A percentile compares a stretch with the other conserved stretches of the same genome.
These are phyloP conservation scores for Starmerella roubikii DNA, from an alignment of 805 yeast species.

Conservation along the genomic window DNA sequence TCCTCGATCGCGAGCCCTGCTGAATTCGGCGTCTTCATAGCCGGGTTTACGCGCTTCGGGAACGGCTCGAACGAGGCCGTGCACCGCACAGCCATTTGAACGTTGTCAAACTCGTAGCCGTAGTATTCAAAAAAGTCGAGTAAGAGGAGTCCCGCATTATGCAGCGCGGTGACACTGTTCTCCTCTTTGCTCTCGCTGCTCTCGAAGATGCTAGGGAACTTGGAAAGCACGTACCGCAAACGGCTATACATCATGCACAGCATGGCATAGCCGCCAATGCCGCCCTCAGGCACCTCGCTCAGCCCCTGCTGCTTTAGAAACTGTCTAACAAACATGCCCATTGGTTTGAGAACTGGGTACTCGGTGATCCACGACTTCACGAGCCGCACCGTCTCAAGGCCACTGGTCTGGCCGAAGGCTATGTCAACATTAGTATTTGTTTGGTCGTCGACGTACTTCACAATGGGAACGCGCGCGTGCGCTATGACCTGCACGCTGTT, in stretches of 20 bases:
- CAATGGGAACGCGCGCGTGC: slow-evolving; percentile 84
- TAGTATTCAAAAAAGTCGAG: slow-evolving; percentile 88
- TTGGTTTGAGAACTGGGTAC: slow-evolving; percentile 69
- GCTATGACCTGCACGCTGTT: slow-evolving; percentile 68
- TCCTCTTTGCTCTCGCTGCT: background rate
- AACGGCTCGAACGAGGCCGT: slow-evolving; percentile 48
- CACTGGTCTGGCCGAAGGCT: slow-evolving; percentile 76
- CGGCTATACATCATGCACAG: slow-evolving; percentile 83
- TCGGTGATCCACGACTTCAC: slow-evolving; percentile 60
- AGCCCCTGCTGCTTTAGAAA: slow-evolving; percentile 64
- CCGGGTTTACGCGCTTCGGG: slow-evolving; percentile 41
- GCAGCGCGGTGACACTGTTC: slow-evolving; percentile 30
- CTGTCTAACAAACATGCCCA: slow-evolving; percentile 72
- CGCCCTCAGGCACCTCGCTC: slow-evolving; percentile 84
- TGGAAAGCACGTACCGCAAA: slow-evolving; percentile 23
- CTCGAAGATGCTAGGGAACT: slow-evolving; percentile 1
- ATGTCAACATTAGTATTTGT: slow-evolving; percentile 71
- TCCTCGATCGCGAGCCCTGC: slow-evolving; percentile 64
- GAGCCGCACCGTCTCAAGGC: slow-evolving; percentile 65
- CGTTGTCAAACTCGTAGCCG: slow-evolving; percentile 81
- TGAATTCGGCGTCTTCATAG: slow-evolving; percentile 37
- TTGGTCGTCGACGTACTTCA: slow-evolving; percentile 67
- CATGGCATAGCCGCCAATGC: slow-evolving; percentile 88
- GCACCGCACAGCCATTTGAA: slow-evolving; percentile 55
- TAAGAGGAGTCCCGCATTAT: slow-evolving; percentile 71